Conservation (phyloP, 2,329 filamentous ascomycete genomes). For the Alternaria ventricosa region DNA sequence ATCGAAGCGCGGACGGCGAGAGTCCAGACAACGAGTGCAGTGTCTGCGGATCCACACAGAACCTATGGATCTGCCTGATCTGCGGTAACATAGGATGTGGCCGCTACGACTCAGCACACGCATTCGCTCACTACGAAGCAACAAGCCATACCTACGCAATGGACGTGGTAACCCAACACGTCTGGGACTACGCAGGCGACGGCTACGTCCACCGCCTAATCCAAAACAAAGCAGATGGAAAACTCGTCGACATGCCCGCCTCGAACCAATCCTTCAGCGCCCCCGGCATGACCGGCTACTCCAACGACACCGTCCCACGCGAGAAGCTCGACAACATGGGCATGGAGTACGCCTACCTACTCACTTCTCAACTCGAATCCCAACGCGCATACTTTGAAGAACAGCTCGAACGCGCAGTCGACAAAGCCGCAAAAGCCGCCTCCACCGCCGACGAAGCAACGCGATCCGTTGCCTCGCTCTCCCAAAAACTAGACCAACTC, state of each 20-base stretch:
- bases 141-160: conserved; percentile 91
- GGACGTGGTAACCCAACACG: conserved; percentile 90
- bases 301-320: conserved; percentile 72
- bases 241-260: conserved; percentile 86
- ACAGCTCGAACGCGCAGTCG: conserved; percentile 83
- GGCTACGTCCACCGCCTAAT: conserved; percentile 96
- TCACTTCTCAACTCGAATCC: conserved; percentile 90
- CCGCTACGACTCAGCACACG: conserved; percentile 90
- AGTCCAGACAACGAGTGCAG: conserved; percentile 73
- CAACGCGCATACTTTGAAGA: conserved; percentile 95
- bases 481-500: conserved; percentile 60
- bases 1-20: conserved; percentile 47
- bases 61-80: conserved; percentile 94
- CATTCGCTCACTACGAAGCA: conserved; percentile 90
- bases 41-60: conserved; percentile 78
- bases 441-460: conserved; percentile 69
- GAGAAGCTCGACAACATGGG: conserved; percentile 80
- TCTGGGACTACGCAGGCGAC: conserved; percentile 97
- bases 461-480: conserved; percentile 56
- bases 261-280: conserved; percentile 33
- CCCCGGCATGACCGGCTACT: conserved; percentile 53
- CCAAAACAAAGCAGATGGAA: conserved; percentile 89
- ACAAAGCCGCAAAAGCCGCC: conserved; percentile 81
- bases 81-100: conserved; percentile 94
- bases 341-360: conserved; percentile 90